phyloP scores from a whole-genome alignment of 2,329 filamentous ascomycete species.

The Cladosporium sp. region DNA sequence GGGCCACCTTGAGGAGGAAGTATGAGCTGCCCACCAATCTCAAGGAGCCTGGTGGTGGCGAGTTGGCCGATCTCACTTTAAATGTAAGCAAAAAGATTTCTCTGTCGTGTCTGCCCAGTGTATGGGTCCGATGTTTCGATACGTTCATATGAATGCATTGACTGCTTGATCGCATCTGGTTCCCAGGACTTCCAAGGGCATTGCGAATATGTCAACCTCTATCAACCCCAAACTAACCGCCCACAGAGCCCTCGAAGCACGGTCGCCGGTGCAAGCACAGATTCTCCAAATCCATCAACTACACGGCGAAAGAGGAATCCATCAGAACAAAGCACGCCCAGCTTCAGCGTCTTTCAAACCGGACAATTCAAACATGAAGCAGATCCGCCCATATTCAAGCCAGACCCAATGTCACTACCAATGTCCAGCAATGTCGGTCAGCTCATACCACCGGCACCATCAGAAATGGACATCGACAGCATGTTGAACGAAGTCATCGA shows the following conservation, averaged over 20 bases:
- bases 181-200: neutral
- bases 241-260: constrained; percentile 15
- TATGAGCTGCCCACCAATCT: constrained; percentile 23
- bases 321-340: constrained; percentile 13
- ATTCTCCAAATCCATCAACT: constrained; percentile 7
- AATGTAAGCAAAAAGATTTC: constrained; percentile 1
- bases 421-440: neutral
- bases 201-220: neutral
- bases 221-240: neutral
- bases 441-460: neutral
- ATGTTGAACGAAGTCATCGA: constrained; percentile 16
- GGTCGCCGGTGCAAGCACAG: constrained; percentile 6
- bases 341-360: constrained; percentile 6
- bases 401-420: constrained; percentile 1
- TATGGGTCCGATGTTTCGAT: too few relatives aligned
- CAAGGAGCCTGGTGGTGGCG: constrained; percentile 7
- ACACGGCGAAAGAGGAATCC: constrained; percentile 7
- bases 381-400: constrained; percentile 9
- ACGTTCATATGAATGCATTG: too few relatives aligned
- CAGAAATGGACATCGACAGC: constrained; percentile 18
- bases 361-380: neutral
- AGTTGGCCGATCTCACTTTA: constrained; percentile 17
- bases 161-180: neutral
- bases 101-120: too few relatives aligned
- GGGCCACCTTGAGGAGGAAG: constrained; percentile 34